These are phyloP conservation scores for Sporobolomyces pararoseus DNA, from an alignment of 768 basidiomycete species.

Conservation along the genomic window DNA sequence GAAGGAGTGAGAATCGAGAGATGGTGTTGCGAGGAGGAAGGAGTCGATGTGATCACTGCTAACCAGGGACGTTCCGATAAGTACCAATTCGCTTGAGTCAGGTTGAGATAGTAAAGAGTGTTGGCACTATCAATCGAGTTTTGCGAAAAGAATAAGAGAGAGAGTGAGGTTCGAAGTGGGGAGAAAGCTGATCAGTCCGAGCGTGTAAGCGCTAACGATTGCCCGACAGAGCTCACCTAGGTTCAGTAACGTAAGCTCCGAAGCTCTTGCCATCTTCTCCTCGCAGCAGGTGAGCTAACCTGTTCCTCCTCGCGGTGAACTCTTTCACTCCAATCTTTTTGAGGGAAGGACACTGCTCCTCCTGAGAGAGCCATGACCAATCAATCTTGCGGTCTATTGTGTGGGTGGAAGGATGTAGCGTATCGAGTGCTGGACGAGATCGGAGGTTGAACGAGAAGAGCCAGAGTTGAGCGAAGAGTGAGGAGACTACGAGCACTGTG, in stretches of 20 bases:
- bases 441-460: neutral
- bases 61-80: conserved; percentile 25
- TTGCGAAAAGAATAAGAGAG: too few species aligned
- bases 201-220: too few species aligned
- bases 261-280: neutral
- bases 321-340: neutral
- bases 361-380: conserved; percentile 1
- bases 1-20: conserved; percentile 26
- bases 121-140: too few species aligned
- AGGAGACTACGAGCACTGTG: neutral
- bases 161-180: neutral
- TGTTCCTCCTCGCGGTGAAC: conserved; percentile 7
- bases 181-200: neutral
- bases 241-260: conserved; percentile 24
- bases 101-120: conserved; percentile 24
- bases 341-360: conserved; percentile 16
- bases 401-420: conserved; percentile 3
- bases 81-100: conserved; percentile 12
- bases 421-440: neutral
- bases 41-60: conserved; percentile 1
- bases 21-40: neutral
- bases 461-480: conserved; percentile 3
- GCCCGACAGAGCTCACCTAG: conserved; percentile 7
- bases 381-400: conserved; percentile 6
- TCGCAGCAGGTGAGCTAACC: neutral